Evolutionary conservation across 192 early-diverging fungal genomes (phyloP).

Genomic region (Coemansia sp.): DNA sequence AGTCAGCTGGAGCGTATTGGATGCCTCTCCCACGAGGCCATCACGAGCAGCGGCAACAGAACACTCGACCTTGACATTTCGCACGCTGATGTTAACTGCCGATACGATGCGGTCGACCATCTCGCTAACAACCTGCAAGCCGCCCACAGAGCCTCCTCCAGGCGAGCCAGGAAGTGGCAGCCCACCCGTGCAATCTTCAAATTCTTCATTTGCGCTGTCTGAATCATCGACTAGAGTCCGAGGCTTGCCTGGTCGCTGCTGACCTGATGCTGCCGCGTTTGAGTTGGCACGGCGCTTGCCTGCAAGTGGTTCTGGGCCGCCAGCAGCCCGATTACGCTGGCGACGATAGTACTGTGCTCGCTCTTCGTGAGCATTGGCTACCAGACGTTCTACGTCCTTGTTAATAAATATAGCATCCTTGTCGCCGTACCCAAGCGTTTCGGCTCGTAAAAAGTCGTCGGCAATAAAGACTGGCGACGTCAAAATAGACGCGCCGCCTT

Average conservation of each 20-base stretch:
- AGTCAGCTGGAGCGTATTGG: slow-evolving; percentile 46
- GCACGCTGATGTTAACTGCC: slow-evolving; percentile 72
- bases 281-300: neutral
- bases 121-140: slow-evolving; percentile 75
- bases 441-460: slow-evolving; percentile 80
- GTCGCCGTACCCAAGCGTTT: slow-evolving; percentile 62
- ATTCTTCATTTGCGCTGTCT: slow-evolving; percentile 22
- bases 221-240: neutral
- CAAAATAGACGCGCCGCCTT: slow-evolving; percentile 69
- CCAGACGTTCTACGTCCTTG: slow-evolving; percentile 56
- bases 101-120: slow-evolving; percentile 87
- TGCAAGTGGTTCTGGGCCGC: neutral
- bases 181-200: slow-evolving; percentile 33
- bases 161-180: slow-evolving; percentile 41
- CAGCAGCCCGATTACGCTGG: neutral
- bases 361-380: slow-evolving; percentile 53
- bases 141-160: slow-evolving; percentile 55
- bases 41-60: slow-evolving; percentile 24
- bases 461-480: slow-evolving; percentile 86
- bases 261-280: neutral
- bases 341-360: slow-evolving; percentile 40
- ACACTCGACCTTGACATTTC: slow-evolving; percentile 39
- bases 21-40: slow-evolving; percentile 11
- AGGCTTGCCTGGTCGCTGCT: slow-evolving; percentile 2
- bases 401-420: slow-evolving; percentile 61